Evolutionary conservation across 345 rosid genomes (phyloP), one percentile per base, ranked within the genome.

Genomic region (Hibiscus tridactylites): DNA sequence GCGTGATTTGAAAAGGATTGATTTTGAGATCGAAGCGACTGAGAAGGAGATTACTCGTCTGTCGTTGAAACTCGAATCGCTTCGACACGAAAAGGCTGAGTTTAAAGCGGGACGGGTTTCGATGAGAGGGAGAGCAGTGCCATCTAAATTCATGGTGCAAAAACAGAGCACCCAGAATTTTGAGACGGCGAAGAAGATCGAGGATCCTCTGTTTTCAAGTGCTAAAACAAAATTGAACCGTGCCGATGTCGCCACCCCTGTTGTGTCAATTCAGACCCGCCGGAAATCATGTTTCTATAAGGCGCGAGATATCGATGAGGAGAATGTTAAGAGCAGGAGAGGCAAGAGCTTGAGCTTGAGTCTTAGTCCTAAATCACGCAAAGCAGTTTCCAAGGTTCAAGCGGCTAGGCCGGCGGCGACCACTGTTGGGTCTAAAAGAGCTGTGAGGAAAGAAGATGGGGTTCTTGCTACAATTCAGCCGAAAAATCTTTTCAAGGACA

Each of bases 231-330:
- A 74, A 72, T 12, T 80, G 59, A 81, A 63, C 44, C 44, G 44
- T 37, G 44, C 9, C 1, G 44, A 37, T 37, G 3, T 82, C 31
- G 79, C 81, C 70, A 87, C 98, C 46, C 93, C 96, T 2, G 76
- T 86, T 70, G 83, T 78, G 76, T 83, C 95, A 4, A 81, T 82
- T 62, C 88, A 84, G 85, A 88, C 70, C 72, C 87, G 97, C 15
- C 83, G 99, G 35, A 89, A 88, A 73, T 92, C 99, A 3, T 95
- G 97, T 81, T 91, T 95, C 76, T 90, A 88, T 76, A 92, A 90
- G 81, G 88, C 90, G 10, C 86, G 85, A 56, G 92, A 88, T 2
- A 83, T 92, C 17, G 96, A 89, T 46, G 96, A 95, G 80, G 77
- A 79, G 31, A 89, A 85, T 74, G 84, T 75, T 26, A 85, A 88